Evolutionary conservation across 2,329 filamentous ascomycete genomes (phyloP).

Genomic region (Aplosporella prunicola): DNA sequence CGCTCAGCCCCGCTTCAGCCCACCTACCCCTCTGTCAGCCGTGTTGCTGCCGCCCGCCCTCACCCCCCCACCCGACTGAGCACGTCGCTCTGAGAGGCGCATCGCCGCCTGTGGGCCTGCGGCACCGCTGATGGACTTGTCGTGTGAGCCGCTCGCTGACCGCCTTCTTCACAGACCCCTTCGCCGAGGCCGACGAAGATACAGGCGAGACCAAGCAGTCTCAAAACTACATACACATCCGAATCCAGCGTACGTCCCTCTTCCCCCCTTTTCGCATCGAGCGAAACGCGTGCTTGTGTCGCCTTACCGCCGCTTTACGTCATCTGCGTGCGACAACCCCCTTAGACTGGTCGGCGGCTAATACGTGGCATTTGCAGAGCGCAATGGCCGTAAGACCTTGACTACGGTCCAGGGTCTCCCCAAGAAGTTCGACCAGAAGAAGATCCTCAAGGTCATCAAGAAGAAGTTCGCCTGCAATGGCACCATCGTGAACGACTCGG

Average conservation of each 20-base stretch:
- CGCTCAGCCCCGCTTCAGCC: constrained; percentile 30
- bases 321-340: constrained; percentile 6
- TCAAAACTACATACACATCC: constrained; percentile 98
- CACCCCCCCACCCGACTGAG: neutral
- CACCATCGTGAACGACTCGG: constrained; percentile 90
- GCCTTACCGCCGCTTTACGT: neutral
- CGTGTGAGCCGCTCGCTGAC: constrained; percentile 1
- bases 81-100: neutral
- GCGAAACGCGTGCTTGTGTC: constrained; percentile 3
- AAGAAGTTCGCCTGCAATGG: constrained; percentile 99
- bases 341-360: constrained; percentile 25
- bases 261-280: neutral
- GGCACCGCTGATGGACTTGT: neutral
- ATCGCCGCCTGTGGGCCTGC: neutral
- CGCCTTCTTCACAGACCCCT: constrained; percentile 60
- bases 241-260: constrained; percentile 81
- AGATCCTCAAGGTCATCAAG: constrained; percentile 99
- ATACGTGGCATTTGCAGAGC: constrained; percentile 55
- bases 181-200: constrained; percentile 99
- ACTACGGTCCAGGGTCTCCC: constrained; percentile 98
- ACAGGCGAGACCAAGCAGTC: constrained; percentile 90
- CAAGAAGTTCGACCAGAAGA: constrained; percentile 99
- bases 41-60: too few species aligned
- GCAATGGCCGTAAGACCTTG: constrained; percentile 99
- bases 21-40: constrained; percentile 12